phyloP scores from a whole-genome alignment of 139 green algal genomes.

The Prasinococcaceae sp. region DNA sequence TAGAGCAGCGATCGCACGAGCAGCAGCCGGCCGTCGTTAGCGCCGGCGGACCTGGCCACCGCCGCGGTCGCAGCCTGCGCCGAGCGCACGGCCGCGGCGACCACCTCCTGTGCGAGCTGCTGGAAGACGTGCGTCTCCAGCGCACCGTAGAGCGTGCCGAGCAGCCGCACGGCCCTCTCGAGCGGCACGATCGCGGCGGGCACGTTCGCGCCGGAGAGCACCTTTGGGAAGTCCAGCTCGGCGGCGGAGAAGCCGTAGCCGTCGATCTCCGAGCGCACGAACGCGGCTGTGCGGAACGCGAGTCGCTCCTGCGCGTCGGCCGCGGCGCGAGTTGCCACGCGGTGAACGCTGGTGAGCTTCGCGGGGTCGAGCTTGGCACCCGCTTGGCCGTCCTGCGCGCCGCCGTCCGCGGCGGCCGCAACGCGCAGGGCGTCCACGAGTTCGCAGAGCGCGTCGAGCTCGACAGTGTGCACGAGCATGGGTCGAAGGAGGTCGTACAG shows the following conservation, averaged over 20 bases:
- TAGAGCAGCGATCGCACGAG: conserved; percentile 85
- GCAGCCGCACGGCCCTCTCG: too few relatives aligned
- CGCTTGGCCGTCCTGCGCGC: not conserved
- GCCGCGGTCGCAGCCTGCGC: conserved; percentile 22
- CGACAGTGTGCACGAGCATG: conserved; percentile 52
- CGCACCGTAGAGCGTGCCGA: too few relatives aligned
- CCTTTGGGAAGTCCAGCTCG: conserved; percentile 73
- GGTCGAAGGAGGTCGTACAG: conserved; percentile 78
- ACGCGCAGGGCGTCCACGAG: conserved; percentile 39
- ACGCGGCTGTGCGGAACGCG: conserved; percentile 66
- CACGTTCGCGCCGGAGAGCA: conserved; percentile 36
- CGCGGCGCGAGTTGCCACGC: conserved; percentile 32
- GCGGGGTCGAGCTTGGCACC: not conserved
- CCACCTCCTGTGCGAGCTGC: too few relatives aligned
- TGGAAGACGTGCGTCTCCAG: too few relatives aligned
- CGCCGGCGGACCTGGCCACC: conserved; percentile 22
- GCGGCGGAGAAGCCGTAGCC: conserved; percentile 39
- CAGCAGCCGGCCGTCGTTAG: conserved; percentile 78
- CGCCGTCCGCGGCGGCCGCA: not conserved
- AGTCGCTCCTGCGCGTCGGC: conserved; percentile 82
- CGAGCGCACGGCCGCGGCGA: too few relatives aligned
- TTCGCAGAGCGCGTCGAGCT: conserved; percentile 70
- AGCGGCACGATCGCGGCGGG: too few relatives aligned
- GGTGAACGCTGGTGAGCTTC: not conserved
- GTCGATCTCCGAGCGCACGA: conserved; percentile 65